Percentiles rank a stretch among this genome's conserved stretches.
phyloP scores from a whole-genome alignment of 305 asterid genomes.

The Fraxinus floribunda region DNA sequence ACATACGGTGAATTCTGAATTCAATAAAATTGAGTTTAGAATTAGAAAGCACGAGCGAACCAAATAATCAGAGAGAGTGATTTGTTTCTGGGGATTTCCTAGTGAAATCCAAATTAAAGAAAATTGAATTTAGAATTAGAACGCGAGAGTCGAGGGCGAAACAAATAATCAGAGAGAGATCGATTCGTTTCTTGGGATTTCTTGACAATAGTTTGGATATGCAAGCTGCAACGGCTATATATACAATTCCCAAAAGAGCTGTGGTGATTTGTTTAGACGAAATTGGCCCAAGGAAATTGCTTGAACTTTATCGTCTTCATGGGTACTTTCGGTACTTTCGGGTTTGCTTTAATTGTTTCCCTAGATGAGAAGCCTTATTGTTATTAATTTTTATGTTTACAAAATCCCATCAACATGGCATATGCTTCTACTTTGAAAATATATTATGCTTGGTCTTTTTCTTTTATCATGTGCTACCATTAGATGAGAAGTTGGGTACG shows the following conservation, averaged over 20 bases:
- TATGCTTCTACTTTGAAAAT: not conserved
- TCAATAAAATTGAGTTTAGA: not conserved
- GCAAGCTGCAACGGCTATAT: not conserved
- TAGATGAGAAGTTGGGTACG: not conserved
- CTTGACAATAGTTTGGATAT: not conserved
- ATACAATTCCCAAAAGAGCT: not conserved
- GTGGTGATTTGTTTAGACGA: not conserved
- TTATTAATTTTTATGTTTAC: not conserved
- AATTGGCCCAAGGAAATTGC: not conserved
- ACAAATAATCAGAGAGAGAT: not conserved
- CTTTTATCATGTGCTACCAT: not conserved
- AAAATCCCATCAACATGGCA: not conserved
- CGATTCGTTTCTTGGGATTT: not conserved
- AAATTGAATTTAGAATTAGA: not conserved
- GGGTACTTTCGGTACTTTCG: not conserved
- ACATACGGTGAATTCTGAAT: not conserved
- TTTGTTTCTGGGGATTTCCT: not conserved
- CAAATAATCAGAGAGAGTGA: not conserved
- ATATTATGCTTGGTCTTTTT: not conserved
- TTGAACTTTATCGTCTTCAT: not conserved
- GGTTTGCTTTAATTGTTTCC: too few species aligned
- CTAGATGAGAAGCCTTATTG: not conserved
- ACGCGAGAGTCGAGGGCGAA: not conserved
- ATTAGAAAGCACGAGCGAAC: not conserved
- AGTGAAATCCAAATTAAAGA: not conserved